These are phyloP conservation scores for Catenaria anguillulae DNA, from an alignment of 371 early-diverging fungal genomes.

Conservation along the genomic window DNA sequence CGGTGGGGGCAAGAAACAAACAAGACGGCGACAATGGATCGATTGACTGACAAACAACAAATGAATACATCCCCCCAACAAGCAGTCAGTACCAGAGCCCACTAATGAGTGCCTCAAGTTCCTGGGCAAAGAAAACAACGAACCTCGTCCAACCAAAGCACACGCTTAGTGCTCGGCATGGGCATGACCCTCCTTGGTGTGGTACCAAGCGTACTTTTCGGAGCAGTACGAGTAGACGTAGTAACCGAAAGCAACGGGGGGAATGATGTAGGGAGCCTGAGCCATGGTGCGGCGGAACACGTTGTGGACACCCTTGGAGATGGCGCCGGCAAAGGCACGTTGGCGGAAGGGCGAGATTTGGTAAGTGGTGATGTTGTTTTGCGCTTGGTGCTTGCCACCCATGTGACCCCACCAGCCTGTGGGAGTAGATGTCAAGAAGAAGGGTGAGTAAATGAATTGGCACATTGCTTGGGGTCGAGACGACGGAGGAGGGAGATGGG, in stretches of 20 bases:
- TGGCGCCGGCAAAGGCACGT: conserved; percentile 55
- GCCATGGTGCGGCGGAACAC: conserved; percentile 53
- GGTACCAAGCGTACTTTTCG: conserved; percentile 43
- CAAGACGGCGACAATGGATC: too few species aligned
- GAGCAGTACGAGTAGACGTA: conserved; percentile 44
- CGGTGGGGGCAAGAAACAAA: too few species aligned
- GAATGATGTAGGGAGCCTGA: conserved; percentile 56
- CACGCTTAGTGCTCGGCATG: background rate
- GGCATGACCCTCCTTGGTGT: conserved; percentile 34
- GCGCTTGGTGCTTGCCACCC: conserved; percentile 8
- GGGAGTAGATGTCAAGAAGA: background rate
- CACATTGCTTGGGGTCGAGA: too few species aligned
- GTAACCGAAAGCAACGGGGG: conserved; percentile 47
- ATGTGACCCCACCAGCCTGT: background rate
- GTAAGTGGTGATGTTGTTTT: conserved; percentile 47
- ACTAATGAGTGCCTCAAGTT: too few species aligned
- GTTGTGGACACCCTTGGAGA: conserved; percentile 59
- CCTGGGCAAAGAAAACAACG: too few species aligned
- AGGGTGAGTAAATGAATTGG: too few species aligned
- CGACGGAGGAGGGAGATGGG: too few species aligned
- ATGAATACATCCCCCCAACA: too few species aligned
- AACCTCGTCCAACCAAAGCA: background rate
- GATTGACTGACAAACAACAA: too few species aligned
- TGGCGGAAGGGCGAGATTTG: conserved; percentile 63
- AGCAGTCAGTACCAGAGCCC: too few species aligned